Base-by-base conservation (phyloP, 1,284 basidiomycete genomes). In the Ceratobasidium sp. region DNA sequence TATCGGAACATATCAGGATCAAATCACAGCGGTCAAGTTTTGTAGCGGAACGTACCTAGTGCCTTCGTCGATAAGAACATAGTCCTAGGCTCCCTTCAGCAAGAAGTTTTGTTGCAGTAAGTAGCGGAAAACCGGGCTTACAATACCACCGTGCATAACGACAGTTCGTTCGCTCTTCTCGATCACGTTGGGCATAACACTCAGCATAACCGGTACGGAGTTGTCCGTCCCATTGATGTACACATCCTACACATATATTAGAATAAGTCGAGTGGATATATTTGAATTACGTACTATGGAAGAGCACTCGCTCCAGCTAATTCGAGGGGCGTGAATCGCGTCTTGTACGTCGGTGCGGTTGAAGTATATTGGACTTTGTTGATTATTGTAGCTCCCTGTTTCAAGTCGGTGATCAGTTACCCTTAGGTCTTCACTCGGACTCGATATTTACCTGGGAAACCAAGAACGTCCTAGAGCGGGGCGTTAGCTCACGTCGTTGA, bases 381-480 rank as follows among this genome's bases (percentile, higher is more conserved):
- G 82, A 61, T 85, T 78, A 55, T 91, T 82, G 1, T 77, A 75
- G 81, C 67, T 61, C 46, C 57, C 54, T 61, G 28, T 3, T 21
- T 21, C 28, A 13, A 14, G 6, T 43, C 3, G 46, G 23, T 11
- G 1, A 61, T 16, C 9, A 28, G 7, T 32, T 13, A 23, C 88
- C 90, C 0, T 88, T 89, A 75, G 35, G 23, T 43, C 6, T 18
- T 16, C 63, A n/a, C n/a, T n/a, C n/a, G n/a, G 35, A 38, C 35
- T 11, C 35, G n/a, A 38, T 38, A 5, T 11, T n/a, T 21, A 67
- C 90, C 78, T 86, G 91, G 91, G 83, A 90, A 91, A 18, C 90
- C 91, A 44, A 93, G 87, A 6, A 92, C 89, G 75, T 93, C 91
- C 90, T 89, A 92, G 14, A 89, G 81, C 46, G 91, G 80, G 62